These are phyloP conservation scores for Pythium grandisporangium DNA, from an alignment of 352 stramenopile species.

Conservation along the genomic window DNA sequence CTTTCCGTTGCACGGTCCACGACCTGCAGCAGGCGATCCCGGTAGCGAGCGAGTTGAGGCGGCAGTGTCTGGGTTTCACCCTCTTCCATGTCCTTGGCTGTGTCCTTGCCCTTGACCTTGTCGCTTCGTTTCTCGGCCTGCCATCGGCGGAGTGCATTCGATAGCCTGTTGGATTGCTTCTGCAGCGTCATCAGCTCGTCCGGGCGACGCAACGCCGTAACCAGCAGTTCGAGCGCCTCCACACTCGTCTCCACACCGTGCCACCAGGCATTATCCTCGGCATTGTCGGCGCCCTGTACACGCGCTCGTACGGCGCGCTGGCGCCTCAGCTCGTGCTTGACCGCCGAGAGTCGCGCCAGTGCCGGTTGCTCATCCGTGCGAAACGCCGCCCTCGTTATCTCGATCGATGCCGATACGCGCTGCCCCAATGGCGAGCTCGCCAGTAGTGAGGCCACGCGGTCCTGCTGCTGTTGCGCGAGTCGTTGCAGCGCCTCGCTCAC, in stretches of 20 bases:
- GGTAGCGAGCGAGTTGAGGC: background rate
- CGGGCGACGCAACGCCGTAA: slow-evolving; percentile 32
- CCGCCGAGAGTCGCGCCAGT: slow-evolving; percentile 34
- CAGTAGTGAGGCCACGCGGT: slow-evolving; percentile 37
- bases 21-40: background rate
- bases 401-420: slow-evolving; percentile 38
- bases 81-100: background rate
- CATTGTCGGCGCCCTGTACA: no score
- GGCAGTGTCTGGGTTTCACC: background rate
- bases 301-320: slow-evolving; percentile 20
- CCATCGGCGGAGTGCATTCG: slow-evolving; percentile 10
- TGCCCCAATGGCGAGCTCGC: slow-evolving; percentile 3
- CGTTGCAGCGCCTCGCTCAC: slow-evolving; percentile 29
- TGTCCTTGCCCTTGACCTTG: background rate
- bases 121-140: background rate
- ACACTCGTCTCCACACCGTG: slow-evolving; percentile 43
- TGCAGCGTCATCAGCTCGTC: slow-evolving; percentile 49
- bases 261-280: slow-evolving; percentile 19
- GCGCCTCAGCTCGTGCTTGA: slow-evolving; percentile 48
- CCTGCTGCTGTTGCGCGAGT: slow-evolving; percentile 33
- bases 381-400: slow-evolving; percentile 42
- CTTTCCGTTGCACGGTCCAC: background rate
- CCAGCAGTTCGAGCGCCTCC: slow-evolving; percentile 33
- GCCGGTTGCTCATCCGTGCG: slow-evolving; percentile 40
- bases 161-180: slow-evolving; percentile 34